Base-by-base conservation (phyloP, 2,329 filamentous ascomycete species). In the Xylariomycetidae sp. region DNA sequence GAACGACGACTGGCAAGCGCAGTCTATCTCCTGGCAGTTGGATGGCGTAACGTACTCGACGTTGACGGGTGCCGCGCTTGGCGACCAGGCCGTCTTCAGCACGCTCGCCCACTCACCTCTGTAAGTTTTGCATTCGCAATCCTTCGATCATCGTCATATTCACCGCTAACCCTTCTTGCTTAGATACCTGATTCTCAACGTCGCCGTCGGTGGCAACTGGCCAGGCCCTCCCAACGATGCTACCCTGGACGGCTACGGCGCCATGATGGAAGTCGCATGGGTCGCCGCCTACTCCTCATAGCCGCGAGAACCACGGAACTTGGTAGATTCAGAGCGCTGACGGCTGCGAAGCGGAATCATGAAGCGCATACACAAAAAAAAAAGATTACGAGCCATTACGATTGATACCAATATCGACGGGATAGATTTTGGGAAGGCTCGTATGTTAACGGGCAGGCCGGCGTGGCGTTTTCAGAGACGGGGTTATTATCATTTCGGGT, bases 141-240 rank as follows among this genome's bases (percentile, higher is more conserved):
- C 17, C 7, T 12, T 14, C 9, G 12, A 13, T 17, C 11, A 30
- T 18, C 16, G 16, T 3, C 3, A 14, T 5, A 27, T 17, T 3
- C 15, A 12, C 27, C 27, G 15, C 33, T 44, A 35, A 38, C 20
- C 4, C 17, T 37, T 16, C 20, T 16, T 23, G n/a, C n/a, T n/a
- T n/a, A n/a, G n/a, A n/a, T 56, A 64, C 43, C 50, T 77, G 31
- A 66, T 77, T 34, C 51, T 78, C 33, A 77, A 78, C 39, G 58
- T 77, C 5, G 72, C 74, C 28, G 66, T 77, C 18, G 73, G 73
- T 8, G 73, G 73, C 16, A 56, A 64, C 45, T 70, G 67, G 72
- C 51, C 53, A n/a, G 53, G 51, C 27, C 15, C 40, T 3, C 53
- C 53, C 17, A 55, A 52, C 35, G 13, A 51, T 45, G 33, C 36